Percentiles rank a stretch among this genome's conserved stretches.
Evolutionary conservation across 2,329 filamentous ascomycete genomes (phyloP).

Genomic region (Neopestalotiopsis clavispora): DNA sequence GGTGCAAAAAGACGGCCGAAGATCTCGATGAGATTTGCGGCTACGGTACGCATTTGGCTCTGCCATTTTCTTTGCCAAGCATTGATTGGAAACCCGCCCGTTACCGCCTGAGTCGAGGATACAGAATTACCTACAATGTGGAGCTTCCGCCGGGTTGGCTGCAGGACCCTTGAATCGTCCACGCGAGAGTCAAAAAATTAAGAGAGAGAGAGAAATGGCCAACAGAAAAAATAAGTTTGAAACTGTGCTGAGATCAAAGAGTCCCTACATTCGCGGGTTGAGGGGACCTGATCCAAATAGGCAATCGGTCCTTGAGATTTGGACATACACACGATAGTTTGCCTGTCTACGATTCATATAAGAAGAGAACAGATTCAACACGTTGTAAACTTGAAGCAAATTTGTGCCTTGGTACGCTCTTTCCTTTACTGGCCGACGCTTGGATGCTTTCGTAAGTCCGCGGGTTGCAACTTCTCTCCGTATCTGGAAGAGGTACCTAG

Average conservation of each 20-base stretch:
- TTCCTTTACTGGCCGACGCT: no score
- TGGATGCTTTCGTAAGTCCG: no score
- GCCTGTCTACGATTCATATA: no score
- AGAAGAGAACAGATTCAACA: no score
- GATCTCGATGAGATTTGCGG: slow-evolving; percentile 16
- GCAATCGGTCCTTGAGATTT: no score
- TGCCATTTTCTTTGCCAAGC: slow-evolving; percentile 4
- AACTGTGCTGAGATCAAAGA: not conserved
- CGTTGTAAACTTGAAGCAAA: no score
- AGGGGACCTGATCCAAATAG: no score
- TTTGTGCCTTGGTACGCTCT: no score
- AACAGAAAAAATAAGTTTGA: not conserved
- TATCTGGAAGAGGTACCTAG: no score
- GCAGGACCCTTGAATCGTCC: not conserved
- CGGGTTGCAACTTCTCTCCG: no score
- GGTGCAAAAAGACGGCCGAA: not conserved
- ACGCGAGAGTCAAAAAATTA: not conserved
- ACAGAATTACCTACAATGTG: not conserved
- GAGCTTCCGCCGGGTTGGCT: not conserved
- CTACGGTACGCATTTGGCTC: not conserved
- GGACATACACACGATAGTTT: no score
- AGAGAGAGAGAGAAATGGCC: not conserved
- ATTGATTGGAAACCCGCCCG: not conserved
- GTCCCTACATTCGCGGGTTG: no score
- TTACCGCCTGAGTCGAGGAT: not conserved